phyloP scores from a whole-genome alignment of 495 filamentous ascomycete genomes.

The Glonium stellatum region DNA sequence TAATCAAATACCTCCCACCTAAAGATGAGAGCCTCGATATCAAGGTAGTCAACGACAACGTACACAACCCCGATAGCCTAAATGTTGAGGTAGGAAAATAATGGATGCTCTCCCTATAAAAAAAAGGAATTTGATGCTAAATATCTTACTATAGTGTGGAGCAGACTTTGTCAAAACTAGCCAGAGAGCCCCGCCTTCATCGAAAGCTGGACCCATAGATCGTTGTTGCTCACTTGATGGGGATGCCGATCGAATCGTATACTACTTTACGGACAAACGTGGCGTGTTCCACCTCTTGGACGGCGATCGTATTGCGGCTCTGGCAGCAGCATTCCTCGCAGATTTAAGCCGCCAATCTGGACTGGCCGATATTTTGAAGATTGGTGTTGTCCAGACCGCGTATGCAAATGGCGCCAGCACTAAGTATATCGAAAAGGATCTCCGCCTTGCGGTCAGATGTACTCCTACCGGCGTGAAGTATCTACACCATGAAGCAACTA shows the following conservation, averaged over 20 bases:
- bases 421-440: constrained; percentile 76
- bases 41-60: constrained; percentile 84
- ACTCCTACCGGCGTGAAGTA: constrained; percentile 96
- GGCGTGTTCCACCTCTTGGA: constrained; percentile 83
- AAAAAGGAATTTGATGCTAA: constrained; percentile 10
- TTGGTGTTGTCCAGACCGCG: constrained; percentile 92
- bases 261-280: constrained; percentile 83
- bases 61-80: constrained; percentile 76
- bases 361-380: constrained; percentile 68
- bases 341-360: constrained; percentile 77
- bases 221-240: constrained; percentile 91
- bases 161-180: constrained; percentile 97
- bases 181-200: constrained; percentile 80
- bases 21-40: constrained; percentile 63
- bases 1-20: constrained; percentile 74
- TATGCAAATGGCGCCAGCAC: constrained; percentile 98
- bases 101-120: background rate
- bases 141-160: constrained; percentile 57
- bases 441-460: constrained; percentile 85
- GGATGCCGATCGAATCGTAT: constrained; percentile 90
- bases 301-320: constrained; percentile 91
- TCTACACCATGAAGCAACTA: constrained; percentile 87
- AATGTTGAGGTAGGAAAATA: constrained; percentile 66
- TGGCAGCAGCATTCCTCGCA: constrained; percentile 88
- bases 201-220: constrained; percentile 64